Evolutionary conservation across 805 yeast species (phyloP).

Genomic region (Lipomyces sp.): DNA sequence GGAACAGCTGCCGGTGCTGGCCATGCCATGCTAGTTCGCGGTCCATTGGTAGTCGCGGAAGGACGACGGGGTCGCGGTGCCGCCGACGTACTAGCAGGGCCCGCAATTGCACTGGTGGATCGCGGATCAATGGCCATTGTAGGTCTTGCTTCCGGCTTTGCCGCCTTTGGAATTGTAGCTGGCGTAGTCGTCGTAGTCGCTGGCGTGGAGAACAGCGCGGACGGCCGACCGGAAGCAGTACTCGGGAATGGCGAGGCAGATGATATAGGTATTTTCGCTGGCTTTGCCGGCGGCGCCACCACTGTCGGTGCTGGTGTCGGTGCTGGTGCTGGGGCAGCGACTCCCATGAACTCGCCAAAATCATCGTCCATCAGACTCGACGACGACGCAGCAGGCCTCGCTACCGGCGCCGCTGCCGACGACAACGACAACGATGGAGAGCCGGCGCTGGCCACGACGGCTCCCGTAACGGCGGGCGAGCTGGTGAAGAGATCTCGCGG

Average conservation of each 20-base stretch:
- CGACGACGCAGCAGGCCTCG: not conserved
- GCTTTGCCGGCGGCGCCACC: not conserved
- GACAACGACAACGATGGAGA: not conserved
- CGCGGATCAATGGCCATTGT: too few relatives aligned
- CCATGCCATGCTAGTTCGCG: too few relatives aligned
- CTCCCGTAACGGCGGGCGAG: not conserved
- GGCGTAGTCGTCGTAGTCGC: not conserved
- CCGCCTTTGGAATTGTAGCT: not conserved
- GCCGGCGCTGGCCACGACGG: conserved; percentile 1
- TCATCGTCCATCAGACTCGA: conserved; percentile 7
- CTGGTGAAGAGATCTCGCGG: conserved; percentile 3
- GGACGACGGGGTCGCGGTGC: too few relatives aligned
- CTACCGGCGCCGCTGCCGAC: not conserved
- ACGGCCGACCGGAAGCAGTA: not conserved
- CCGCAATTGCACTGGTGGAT: too few relatives aligned
- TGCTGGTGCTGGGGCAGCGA: not conserved
- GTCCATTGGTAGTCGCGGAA: too few relatives aligned
- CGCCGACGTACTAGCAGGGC: too few relatives aligned
- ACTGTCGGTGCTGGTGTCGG: not conserved
- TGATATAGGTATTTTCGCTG: not conserved
- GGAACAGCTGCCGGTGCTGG: too few relatives aligned
- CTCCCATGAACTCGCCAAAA: conserved; percentile 18
- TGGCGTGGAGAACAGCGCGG: not conserved
- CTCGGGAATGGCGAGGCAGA: not conserved
- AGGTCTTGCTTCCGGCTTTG: too few relatives aligned